A percentile compares a stretch with the other conserved stretches of the same genome.
phyloP scores from a whole-genome alignment of 305 asterid genomes.

The Withania somnifera region DNA sequence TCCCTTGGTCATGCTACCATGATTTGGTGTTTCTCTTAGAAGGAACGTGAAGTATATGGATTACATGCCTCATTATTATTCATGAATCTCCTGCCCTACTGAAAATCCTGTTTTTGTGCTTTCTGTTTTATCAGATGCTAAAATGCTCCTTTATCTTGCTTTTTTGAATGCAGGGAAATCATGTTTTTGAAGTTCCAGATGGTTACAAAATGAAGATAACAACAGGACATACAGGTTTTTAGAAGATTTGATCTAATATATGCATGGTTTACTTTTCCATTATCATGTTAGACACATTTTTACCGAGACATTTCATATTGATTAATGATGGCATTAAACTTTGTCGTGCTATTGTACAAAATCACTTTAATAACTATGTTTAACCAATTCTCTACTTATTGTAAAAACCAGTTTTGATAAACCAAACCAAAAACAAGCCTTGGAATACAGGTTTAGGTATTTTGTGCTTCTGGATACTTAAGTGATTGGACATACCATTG shows the following conservation, averaged over 20 bases:
- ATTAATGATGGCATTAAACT: background rate
- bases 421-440: background rate
- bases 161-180: constrained; percentile 56
- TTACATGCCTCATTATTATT: background rate
- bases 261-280: background rate
- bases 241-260: background rate
- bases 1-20: background rate
- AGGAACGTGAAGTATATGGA: background rate
- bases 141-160: constrained; percentile 1
- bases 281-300: background rate
- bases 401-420: background rate
- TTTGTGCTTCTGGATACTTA: background rate
- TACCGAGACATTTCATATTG: background rate
- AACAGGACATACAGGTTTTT: constrained; percentile 66
- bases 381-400: background rate
- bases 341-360: background rate
- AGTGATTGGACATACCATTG: background rate
- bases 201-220: constrained; percentile 73
- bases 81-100: background rate
- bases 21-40: background rate
- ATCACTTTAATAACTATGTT: background rate
- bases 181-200: constrained; percentile 86
- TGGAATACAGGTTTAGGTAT: background rate
- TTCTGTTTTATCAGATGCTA: constrained; percentile 5
- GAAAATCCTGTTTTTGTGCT: background rate